Evolutionary conservation across 192 early-diverging fungal genomes (phyloP).

Genomic region (Backusella mclennaniae): DNA sequence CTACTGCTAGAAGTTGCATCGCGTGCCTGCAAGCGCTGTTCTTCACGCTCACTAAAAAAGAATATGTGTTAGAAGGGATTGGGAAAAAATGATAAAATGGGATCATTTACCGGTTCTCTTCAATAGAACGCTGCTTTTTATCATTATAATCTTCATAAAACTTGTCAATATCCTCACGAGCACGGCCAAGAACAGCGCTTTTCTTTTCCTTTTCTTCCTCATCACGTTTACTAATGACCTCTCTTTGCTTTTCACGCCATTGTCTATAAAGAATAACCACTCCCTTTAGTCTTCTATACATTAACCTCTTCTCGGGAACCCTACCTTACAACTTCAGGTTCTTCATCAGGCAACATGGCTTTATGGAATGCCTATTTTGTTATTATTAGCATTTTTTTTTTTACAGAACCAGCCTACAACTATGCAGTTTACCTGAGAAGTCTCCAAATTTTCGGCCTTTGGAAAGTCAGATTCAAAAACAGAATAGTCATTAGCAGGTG

Average conservation of each 20-base stretch:
- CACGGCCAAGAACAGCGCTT: constrained; percentile 55
- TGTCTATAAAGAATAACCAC: constrained; percentile 35
- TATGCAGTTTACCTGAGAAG: constrained; percentile 29
- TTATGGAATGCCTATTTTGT: constrained; percentile 25
- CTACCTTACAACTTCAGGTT: constrained; percentile 26
- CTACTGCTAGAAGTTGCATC: constrained; percentile 46
- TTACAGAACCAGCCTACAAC: too few species aligned
- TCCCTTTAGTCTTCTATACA: background rate
- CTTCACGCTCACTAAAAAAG: constrained; percentile 18
- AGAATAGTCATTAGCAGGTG: constrained; percentile 19
- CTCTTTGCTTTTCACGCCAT: constrained; percentile 63
- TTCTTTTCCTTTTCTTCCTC: constrained; percentile 49
- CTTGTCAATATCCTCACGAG: constrained; percentile 65
- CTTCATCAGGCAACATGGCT: constrained; percentile 35
- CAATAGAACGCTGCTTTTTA: constrained; percentile 62
- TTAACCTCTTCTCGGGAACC: background rate
- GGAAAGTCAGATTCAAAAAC: constrained; percentile 36
- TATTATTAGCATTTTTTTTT: background rate
- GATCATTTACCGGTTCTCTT: constrained; percentile 56
- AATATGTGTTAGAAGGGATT: background rate
- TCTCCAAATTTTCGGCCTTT: constrained; percentile 37
- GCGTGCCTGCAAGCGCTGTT: constrained; percentile 8
- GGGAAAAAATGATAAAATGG: too few species aligned
- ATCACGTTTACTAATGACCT: constrained; percentile 59
- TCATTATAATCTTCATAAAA: constrained; percentile 84